A percentile compares a stretch with the other conserved stretches of the same genome.
Conservation (phyloP, 2,329 filamentous ascomycete species). For the Fusarium chaquense region DNA sequence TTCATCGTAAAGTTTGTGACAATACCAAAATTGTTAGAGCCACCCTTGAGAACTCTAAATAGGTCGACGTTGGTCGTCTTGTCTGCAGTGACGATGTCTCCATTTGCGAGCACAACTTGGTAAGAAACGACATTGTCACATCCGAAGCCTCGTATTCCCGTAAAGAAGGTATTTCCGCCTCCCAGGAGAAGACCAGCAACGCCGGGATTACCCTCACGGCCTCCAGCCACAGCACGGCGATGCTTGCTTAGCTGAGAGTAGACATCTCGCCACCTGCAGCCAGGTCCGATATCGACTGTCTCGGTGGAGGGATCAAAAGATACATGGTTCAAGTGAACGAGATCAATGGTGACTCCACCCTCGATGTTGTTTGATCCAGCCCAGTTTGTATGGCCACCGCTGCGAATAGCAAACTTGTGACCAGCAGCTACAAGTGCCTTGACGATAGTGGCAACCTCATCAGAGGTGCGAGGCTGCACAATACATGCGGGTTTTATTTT, state of each 20-base stretch:
- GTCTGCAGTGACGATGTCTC: neutral
- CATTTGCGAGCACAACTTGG: neutral
- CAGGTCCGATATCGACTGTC: neutral
- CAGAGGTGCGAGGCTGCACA: slow-evolving; percentile 22
- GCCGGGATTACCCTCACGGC: slow-evolving; percentile 10
- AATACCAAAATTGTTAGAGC: slow-evolving; percentile 24
- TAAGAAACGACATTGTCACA: slow-evolving; percentile 10
- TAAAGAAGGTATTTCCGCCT: slow-evolving; percentile 18
- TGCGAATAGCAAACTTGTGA: slow-evolving; percentile 9
- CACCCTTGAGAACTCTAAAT: slow-evolving; percentile 7
- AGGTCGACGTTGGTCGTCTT: neutral
- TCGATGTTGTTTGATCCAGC: slow-evolving; percentile 11
- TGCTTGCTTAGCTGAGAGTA: neutral
- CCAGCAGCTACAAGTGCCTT: slow-evolving; percentile 23
- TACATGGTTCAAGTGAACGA: neutral
- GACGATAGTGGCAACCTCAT: slow-evolving; percentile 18
- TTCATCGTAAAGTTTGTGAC: slow-evolving; percentile 48
- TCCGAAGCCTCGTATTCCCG: neutral
- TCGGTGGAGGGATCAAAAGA: neutral
- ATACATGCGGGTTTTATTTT: slow-evolving; percentile 34
- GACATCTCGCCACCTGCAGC: slow-evolving; percentile 14
- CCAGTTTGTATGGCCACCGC: slow-evolving; percentile 12
- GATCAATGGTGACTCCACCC: slow-evolving; percentile 9
- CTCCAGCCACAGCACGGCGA: neutral
- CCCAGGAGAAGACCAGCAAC: slow-evolving; percentile 5